Evolutionary conservation across 2,329 filamentous ascomycete species (phyloP).

Genomic region (Alternaria brassicicola): DNA sequence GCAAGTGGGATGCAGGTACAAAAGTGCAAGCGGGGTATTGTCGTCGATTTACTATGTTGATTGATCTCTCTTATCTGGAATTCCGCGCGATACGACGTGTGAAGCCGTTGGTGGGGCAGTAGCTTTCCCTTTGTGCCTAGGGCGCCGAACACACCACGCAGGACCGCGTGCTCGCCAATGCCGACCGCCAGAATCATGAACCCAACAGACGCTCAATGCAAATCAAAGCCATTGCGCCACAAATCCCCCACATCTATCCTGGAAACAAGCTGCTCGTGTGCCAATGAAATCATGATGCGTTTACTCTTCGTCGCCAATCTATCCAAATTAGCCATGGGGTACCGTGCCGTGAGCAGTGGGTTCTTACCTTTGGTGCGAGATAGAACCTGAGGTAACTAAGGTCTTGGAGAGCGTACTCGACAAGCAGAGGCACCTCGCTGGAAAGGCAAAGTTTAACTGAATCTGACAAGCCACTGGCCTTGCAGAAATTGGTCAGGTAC

Average conservation of each 20-base stretch:
- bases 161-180: constrained; percentile 27
- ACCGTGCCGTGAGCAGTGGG: background rate
- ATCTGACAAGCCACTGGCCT: constrained; percentile 82
- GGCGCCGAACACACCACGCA: constrained; percentile 26
- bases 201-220: constrained; percentile 34
- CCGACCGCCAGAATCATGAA: constrained; percentile 20
- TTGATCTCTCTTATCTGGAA: constrained; percentile 44
- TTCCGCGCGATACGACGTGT: constrained; percentile 44
- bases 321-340: constrained; percentile 44
- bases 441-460: constrained; percentile 92
- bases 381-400: constrained; percentile 97
- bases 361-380: constrained; percentile 89
- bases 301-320: constrained; percentile 75
- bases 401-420: constrained; percentile 85
- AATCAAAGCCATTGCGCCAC: constrained; percentile 34
- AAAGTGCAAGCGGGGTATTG: constrained; percentile 6
- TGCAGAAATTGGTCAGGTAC: constrained; percentile 99
- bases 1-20: background rate
- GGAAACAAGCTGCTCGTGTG: constrained; percentile 35
- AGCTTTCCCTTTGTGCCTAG: constrained; percentile 25
- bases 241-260: constrained; percentile 32
- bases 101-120: constrained; percentile 38
- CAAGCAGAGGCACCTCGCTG: constrained; percentile 92
- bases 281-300: constrained; percentile 21
- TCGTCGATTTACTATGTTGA: constrained; percentile 36